Base-by-base conservation (phyloP, 495 filamentous ascomycete species). In the Sordaria brevicollis region DNA sequence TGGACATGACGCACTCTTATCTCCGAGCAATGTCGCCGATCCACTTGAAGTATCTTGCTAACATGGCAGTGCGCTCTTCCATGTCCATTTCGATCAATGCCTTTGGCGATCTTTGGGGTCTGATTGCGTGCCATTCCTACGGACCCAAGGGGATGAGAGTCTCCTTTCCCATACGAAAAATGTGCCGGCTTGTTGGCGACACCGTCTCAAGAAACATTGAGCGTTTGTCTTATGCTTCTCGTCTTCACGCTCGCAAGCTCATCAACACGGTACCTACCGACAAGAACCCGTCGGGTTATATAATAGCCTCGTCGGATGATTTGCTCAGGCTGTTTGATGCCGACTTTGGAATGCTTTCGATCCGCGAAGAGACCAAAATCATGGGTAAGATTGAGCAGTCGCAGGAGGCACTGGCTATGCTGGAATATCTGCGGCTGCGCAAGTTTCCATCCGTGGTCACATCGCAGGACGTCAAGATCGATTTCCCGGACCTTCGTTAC, bases 81-180 rank as follows among this genome's bases (percentile, higher is more conserved):
- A 97, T 97, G 93, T 96, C 93, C 6, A 94, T 97, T 72, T 96
- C 93, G 7, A 91, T 97, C 73, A 94, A 91, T 69, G 90, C 90
- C 0, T 93, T 95, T 75, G 83, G 86, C 70, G 90, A 96, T 69
- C 82, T 97, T 0, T 97, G 94, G 94, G 94, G 94, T 0, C 82
- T 97, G 37, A 92, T 97, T 21, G 87, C 93, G 2, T 97, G 93
- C 69, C 94, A 98, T 76, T 87, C 89, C 1, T 96, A 97, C 75
- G 93, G 89, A 6, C 71, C 83, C 0, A 83, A 85, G 19, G 92
- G 93, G 2, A 97, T 95, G 93, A 85, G 94, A 37, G 93, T 97
- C 3, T 90, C 92, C 0, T 97, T 97, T 74, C 93, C 93, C 0
- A 91, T 97, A 43, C 86, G 94, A 15, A 97, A 96, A 79, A 93